Conservation (phyloP, 2,329 filamentous ascomycete genomes). For the Aspergillus calidoustus region DNA sequence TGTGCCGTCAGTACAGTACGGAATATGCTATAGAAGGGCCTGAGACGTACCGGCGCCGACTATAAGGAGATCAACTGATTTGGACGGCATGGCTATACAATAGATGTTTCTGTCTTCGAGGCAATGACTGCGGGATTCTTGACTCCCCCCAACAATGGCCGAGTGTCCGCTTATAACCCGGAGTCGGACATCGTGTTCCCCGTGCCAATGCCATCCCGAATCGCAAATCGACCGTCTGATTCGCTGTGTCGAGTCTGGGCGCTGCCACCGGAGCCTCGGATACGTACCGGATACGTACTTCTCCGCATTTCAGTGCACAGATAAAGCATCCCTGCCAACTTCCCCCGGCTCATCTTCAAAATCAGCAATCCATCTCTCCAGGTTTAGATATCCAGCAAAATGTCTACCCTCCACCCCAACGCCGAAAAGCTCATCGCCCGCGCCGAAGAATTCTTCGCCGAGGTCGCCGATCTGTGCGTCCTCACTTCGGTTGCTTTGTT, state of each 20-base stretch:
- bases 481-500: background rate
- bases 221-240: background rate
- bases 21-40: no score
- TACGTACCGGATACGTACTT: background rate
- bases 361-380: background rate
- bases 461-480: constrained; percentile 9
- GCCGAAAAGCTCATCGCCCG: constrained; percentile 12
- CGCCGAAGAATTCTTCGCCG: constrained; percentile 12
- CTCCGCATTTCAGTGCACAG: background rate
- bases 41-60: constrained; percentile 14
- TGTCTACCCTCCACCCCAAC: constrained; percentile 10
- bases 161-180: background rate
- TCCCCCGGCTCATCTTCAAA: background rate
- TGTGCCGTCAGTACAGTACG: constrained; percentile 7
- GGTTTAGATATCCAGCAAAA: background rate
- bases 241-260: background rate
- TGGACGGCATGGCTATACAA: background rate
- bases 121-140: background rate
- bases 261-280: background rate
- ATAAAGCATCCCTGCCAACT: background rate
- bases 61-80: constrained; percentile 7
- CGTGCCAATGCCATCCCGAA: background rate
- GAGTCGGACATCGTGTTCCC: background rate
- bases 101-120: background rate
- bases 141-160: background rate